Conservation (phyloP, 306 rosid species). For the Ormosia semicastrata region DNA sequence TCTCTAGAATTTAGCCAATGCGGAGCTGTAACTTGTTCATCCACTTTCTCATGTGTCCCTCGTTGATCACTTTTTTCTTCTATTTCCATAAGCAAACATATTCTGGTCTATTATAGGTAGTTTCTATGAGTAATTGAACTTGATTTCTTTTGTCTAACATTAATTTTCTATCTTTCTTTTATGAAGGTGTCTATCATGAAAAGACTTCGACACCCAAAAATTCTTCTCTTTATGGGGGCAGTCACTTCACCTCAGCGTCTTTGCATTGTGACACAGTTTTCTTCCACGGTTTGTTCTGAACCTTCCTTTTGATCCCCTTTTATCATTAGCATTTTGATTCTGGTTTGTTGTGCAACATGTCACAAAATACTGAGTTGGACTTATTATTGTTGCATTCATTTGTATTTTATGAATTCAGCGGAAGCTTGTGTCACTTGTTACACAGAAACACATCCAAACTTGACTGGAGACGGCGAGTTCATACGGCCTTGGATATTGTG, state of each 20-base stretch:
- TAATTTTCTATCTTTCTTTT: constrained; percentile 22
- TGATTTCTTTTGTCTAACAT: background rate
- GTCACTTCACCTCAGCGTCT: constrained; percentile 95
- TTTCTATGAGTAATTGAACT: background rate
- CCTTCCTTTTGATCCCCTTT: constrained; percentile 8
- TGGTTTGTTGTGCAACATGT: background rate
- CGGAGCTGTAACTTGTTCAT: background rate
- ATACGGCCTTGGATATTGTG: constrained; percentile 97
- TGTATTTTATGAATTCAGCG: constrained; percentile 59
- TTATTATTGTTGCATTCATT: constrained; percentile 26
- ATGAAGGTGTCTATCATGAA: constrained; percentile 91
- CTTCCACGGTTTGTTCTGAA: constrained; percentile 83
- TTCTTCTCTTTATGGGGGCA: constrained; percentile 98
- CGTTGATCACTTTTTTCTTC: background rate
- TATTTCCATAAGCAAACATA: background rate
- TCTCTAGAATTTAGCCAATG: background rate
- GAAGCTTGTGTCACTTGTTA: constrained; percentile 89
- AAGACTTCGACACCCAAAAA: constrained; percentile 93
- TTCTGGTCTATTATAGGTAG: background rate
- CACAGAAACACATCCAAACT: constrained; percentile 86
- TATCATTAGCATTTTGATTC: background rate
- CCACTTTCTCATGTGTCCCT: background rate
- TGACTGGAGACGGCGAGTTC: constrained; percentile 90
- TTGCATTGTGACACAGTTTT: constrained; percentile 92
- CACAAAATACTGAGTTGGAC: background rate